Evolutionary conservation across 2,329 filamentous ascomycete species (phyloP).

Genomic region (Aspergillus ibericus): DNA sequence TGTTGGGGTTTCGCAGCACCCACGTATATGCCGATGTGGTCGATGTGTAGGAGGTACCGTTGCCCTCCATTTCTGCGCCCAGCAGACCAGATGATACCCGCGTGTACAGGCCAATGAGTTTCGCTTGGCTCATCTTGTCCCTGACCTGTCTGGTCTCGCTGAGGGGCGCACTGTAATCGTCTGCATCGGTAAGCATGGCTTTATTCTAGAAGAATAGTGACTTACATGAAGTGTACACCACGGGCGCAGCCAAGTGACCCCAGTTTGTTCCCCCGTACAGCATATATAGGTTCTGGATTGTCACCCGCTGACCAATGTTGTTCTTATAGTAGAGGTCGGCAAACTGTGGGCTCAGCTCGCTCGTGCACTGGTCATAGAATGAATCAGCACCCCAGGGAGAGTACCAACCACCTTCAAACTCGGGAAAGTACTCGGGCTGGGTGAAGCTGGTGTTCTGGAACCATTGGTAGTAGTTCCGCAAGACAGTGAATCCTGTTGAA

Average conservation of each 20-base stretch:
- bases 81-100: conserved; percentile 53
- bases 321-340: conserved; percentile 60
- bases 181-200: not conserved
- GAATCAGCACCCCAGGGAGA: conserved; percentile 52
- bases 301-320: conserved; percentile 53
- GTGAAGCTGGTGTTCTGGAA: conserved; percentile 57
- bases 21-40: conserved; percentile 50
- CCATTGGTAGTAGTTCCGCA: conserved; percentile 58
- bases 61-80: conserved; percentile 56
- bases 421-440: conserved; percentile 55
- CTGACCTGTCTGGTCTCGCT: conserved; percentile 56
- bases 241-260: conserved; percentile 52
- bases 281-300: conserved; percentile 54
- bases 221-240: conserved; percentile 48
- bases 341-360: conserved; percentile 50
- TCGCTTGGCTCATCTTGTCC: conserved; percentile 56
- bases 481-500: conserved; percentile 50
- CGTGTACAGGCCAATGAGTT: conserved; percentile 56
- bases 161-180: conserved; percentile 52
- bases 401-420: conserved; percentile 57
- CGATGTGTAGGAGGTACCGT: conserved; percentile 52
- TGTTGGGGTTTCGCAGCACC: conserved; percentile 54
- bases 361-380: conserved; percentile 53
- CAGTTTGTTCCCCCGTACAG: conserved; percentile 58
- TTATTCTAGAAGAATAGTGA: not conserved